Percentiles rank a stretch among this genome's conserved stretches.
phyloP scores from a whole-genome alignment of 2,329 filamentous ascomycete genomes.

The Cladosporium sphaerospermum region DNA sequence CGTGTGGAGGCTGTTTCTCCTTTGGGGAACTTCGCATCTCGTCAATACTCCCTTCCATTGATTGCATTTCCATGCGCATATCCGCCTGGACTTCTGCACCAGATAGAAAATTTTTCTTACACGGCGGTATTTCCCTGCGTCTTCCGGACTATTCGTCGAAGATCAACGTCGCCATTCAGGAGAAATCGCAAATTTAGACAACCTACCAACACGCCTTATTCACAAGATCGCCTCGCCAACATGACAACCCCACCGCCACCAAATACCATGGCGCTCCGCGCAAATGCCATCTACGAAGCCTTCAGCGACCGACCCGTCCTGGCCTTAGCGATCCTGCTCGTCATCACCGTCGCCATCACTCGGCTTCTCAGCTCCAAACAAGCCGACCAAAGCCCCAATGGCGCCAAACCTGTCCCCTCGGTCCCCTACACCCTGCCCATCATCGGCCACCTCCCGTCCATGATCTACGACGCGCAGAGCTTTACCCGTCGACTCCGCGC shows the following conservation, averaged over 20 bases:
- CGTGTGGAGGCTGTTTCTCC: no score
- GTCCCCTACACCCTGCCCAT: conserved; percentile 56
- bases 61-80: no score
- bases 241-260: background rate
- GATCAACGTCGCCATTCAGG: no score
- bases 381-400: conserved; percentile 14
- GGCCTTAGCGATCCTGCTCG: conserved; percentile 11
- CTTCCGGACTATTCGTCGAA: no score
- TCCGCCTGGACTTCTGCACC: no score
- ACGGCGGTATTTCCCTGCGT: no score
- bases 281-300: conserved; percentile 2
- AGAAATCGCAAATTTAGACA: no score
- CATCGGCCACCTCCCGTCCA: conserved; percentile 50
- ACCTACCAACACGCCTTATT: no score
- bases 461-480: conserved; percentile 38
- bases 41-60: no score
- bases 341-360: conserved; percentile 19
- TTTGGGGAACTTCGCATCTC: no score
- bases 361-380: conserved; percentile 12
- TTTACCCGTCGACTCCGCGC: conserved; percentile 39
- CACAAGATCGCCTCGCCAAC: background rate
- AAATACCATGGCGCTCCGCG: background rate
- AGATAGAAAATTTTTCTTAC: no score
- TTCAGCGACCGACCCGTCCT: conserved; percentile 8
- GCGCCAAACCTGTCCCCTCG: conserved; percentile 36